Conservation (phyloP, 768 basidiomycete genomes). For the Lactarius hengduanensis region DNA sequence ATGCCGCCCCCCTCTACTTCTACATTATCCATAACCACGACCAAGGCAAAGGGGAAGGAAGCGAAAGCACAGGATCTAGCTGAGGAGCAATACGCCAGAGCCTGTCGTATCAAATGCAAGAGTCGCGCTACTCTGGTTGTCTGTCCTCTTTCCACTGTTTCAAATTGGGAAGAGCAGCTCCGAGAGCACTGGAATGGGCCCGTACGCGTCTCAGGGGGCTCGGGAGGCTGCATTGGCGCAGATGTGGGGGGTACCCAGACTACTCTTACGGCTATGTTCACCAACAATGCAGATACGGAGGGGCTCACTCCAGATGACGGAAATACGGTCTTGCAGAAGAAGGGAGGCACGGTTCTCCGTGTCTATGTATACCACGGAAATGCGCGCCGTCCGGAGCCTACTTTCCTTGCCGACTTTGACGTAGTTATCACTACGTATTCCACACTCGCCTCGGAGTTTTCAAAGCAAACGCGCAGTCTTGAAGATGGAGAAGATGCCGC, state of each 20-base stretch:
- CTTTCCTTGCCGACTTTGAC: slow-evolving; percentile 89
- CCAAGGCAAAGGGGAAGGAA: slow-evolving; percentile 65
- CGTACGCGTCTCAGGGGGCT: slow-evolving; percentile 80
- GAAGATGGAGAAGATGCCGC: slow-evolving; percentile 66
- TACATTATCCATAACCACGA: slow-evolving; percentile 29
- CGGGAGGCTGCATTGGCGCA: slow-evolving; percentile 44
- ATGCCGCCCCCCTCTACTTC: slow-evolving; percentile 58
- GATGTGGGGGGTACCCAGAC: slow-evolving; percentile 36
- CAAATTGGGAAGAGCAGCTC: slow-evolving; percentile 99
- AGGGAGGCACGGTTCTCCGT: slow-evolving; percentile 48
- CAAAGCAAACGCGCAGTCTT: slow-evolving; percentile 76
- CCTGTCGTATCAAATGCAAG: slow-evolving; percentile 74
- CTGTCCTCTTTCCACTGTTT: slow-evolving; percentile 93
- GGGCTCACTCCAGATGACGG: background rate
- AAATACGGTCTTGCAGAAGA: slow-evolving; percentile 4
- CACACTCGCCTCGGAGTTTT: slow-evolving; percentile 92
- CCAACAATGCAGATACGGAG: slow-evolving; percentile 14
- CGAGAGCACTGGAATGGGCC: slow-evolving; percentile 94
- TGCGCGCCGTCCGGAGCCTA: slow-evolving; percentile 79
- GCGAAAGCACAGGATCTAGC: slow-evolving; percentile 65
- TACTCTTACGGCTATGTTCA: slow-evolving; percentile 34
- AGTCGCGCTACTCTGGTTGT: slow-evolving; percentile 94
- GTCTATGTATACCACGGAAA: slow-evolving; percentile 98
- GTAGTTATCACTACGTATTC: slow-evolving; percentile 97
- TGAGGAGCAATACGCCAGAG: slow-evolving; percentile 66